Evolutionary conservation across 2,329 filamentous ascomycete species (phyloP).

Genomic region (Pestalotiopsis sp.): DNA sequence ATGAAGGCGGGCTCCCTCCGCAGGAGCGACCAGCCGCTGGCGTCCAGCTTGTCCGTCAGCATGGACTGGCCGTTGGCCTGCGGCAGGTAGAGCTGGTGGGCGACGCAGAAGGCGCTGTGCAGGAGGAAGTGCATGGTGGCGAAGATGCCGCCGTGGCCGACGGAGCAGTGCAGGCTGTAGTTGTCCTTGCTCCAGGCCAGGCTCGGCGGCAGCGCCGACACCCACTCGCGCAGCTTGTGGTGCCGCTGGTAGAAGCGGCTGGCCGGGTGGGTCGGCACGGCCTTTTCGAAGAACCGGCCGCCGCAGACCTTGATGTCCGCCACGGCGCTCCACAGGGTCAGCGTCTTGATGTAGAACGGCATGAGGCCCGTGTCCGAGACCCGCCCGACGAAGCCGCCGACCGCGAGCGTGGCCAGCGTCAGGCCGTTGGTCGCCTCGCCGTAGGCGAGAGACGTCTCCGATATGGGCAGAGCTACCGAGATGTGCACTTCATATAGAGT

Average conservation of each 20-base stretch:
- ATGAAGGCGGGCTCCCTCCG: conserved; percentile 10
- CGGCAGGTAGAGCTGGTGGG: conserved; percentile 9
- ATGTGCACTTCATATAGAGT: conserved; percentile 11
- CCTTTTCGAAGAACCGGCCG: conserved; percentile 11
- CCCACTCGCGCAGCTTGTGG: conserved; percentile 9
- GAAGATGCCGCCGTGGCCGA: conserved; percentile 6
- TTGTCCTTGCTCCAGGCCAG: conserved; percentile 12
- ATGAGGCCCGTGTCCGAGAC: conserved; percentile 10
- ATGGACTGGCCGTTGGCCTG: conserved; percentile 9
- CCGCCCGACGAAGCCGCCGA: conserved; percentile 9
- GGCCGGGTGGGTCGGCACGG: conserved; percentile 11
- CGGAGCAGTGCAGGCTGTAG: conserved; percentile 2
- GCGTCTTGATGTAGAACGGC: conserved; percentile 12
- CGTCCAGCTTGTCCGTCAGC: conserved; percentile 8
- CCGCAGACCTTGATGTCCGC: conserved; percentile 12
- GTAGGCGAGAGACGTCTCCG: conserved; percentile 6
- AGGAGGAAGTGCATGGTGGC: conserved; percentile 13
- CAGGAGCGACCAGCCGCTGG: conserved; percentile 7
- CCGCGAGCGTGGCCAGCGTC: conserved; percentile 3
- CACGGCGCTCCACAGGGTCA: conserved; percentile 10
- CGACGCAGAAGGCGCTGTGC: conserved; percentile 11
- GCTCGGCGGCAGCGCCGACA: neutral
- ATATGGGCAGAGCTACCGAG: conserved; percentile 11
- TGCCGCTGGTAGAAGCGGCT: conserved; percentile 11
- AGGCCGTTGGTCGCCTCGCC: conserved; percentile 10